A percentile compares a stretch with the other conserved stretches of the same genome.
phyloP scores from a whole-genome alignment of 2,329 filamentous ascomycete genomes.

The Claviceps quebecensis region DNA sequence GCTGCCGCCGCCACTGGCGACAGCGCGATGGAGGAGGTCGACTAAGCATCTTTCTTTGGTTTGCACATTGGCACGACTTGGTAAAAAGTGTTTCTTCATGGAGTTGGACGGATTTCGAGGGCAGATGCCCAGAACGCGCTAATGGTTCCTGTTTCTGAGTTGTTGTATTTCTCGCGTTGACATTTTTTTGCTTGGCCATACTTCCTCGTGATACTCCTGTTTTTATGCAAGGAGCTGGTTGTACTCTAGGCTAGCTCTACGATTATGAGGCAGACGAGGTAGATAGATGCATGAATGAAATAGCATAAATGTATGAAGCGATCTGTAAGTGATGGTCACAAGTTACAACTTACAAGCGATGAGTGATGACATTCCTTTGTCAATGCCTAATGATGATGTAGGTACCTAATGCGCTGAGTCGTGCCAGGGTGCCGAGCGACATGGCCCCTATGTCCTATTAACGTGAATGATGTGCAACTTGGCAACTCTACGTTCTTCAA shows the following conservation, averaged over 20 bases:
- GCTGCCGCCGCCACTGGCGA: constrained; percentile 53
- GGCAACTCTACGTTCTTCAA: too few species aligned
- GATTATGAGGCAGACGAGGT: constrained; percentile 27
- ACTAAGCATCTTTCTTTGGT: constrained; percentile 44
- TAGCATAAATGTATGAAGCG: constrained; percentile 12
- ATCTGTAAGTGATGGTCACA: background rate
- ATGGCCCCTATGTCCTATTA: background rate
- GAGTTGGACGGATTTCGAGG: constrained; percentile 27
- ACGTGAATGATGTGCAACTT: too few species aligned
- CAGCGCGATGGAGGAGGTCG: constrained; percentile 99
- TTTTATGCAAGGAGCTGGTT: constrained; percentile 13
- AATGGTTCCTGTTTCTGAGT: constrained; percentile 13
- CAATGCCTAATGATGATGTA: too few species aligned
- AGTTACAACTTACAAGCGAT: background rate
- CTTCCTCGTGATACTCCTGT: constrained; percentile 14
- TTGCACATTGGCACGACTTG: constrained; percentile 20
- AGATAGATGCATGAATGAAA: constrained; percentile 24
- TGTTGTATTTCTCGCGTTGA: constrained; percentile 12
- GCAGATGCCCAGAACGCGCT: constrained; percentile 18
- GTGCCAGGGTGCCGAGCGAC: background rate
- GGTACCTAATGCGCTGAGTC: too few species aligned
- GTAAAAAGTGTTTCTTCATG: constrained; percentile 23
- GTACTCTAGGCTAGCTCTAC: constrained; percentile 27
- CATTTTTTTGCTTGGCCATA: constrained; percentile 19
- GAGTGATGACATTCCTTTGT: too few species aligned